These are phyloP conservation scores for Cetradonia linearis DNA, from an alignment of 495 filamentous ascomycete species.

Conservation along the genomic window DNA sequence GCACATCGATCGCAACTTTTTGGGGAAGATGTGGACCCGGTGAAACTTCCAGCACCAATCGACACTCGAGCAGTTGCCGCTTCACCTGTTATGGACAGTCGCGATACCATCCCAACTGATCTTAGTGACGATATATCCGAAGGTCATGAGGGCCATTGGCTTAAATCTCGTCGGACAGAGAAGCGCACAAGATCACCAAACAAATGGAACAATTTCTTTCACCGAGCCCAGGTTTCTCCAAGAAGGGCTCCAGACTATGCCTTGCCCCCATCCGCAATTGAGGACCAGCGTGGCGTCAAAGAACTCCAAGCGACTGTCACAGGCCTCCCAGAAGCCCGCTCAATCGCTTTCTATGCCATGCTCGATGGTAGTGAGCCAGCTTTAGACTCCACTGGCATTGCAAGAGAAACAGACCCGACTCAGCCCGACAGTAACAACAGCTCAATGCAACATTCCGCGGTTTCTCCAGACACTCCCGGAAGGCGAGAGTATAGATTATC, in stretches of 20 bases:
- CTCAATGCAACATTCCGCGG: not conserved
- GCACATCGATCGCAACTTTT: slow-evolving; percentile 37
- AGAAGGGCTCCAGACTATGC: slow-evolving; percentile 24
- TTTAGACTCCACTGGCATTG: slow-evolving; percentile 32
- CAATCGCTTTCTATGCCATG: slow-evolving; percentile 71
- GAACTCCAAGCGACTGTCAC: slow-evolving; percentile 36
- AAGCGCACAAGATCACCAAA: slow-evolving; percentile 33
- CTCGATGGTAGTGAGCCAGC: slow-evolving; percentile 64
- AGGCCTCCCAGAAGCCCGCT: slow-evolving; percentile 32
- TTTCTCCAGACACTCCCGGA: slow-evolving; percentile 10
- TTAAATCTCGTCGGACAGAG: slow-evolving; percentile 30
- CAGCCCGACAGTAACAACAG: slow-evolving; percentile 23
- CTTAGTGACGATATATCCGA: slow-evolving; percentile 28
- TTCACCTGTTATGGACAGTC: slow-evolving; percentile 28
- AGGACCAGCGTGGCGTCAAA: slow-evolving; percentile 31
- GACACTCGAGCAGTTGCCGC: slow-evolving; percentile 27
- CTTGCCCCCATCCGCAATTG: slow-evolving; percentile 29
- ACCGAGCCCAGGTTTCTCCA: slow-evolving; percentile 52
- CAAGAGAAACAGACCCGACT: slow-evolving; percentile 38
- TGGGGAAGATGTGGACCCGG: slow-evolving; percentile 34
- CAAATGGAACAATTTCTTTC: slow-evolving; percentile 82
- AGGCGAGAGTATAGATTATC: slow-evolving; percentile 39
- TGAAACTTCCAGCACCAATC: slow-evolving; percentile 30
- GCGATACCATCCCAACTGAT: slow-evolving; percentile 21
- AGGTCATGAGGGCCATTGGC: slow-evolving; percentile 33